These are phyloP conservation scores for Citrus medica DNA, from an alignment of 345 rosid species.

Conservation along the genomic window DNA sequence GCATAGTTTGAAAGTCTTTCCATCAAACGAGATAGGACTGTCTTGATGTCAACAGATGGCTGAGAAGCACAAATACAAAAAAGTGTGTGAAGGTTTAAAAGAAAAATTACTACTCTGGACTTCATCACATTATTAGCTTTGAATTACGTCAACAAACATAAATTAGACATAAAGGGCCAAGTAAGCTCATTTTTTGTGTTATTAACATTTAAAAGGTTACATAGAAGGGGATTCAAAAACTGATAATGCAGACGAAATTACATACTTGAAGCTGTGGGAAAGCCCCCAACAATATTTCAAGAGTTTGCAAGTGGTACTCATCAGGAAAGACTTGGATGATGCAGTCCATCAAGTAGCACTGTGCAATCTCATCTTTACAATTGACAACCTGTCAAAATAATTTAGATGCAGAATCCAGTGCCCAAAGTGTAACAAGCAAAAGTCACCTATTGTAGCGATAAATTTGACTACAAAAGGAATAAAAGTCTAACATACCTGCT, in stretches of 20 bases:
- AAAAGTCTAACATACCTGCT: conserved; percentile 61
- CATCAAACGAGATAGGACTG: conserved; percentile 93
- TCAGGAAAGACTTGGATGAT: conserved; percentile 99
- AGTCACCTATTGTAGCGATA: conserved; percentile 8
- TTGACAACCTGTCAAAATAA: conserved; percentile 74
- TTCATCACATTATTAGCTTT: background rate
- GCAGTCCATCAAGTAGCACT: conserved; percentile 95
- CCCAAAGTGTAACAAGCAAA: conserved; percentile 8
- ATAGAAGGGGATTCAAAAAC: background rate
- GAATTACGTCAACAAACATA: background rate
- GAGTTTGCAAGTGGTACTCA: conserved; percentile 98
- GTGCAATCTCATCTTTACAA: conserved; percentile 97
- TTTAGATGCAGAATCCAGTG: conserved; percentile 9
- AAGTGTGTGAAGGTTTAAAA: conserved; percentile 5
- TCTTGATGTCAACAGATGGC: conserved; percentile 97
- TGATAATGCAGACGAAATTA: background rate
- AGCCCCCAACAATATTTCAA: conserved; percentile 86
- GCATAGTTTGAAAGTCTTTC: conserved; percentile 98
- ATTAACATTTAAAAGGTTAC: background rate
- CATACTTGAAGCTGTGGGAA: conserved; percentile 97
- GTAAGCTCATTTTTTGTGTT: background rate
- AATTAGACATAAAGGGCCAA: background rate
- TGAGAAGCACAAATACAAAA: conserved; percentile 35
- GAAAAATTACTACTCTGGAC: background rate
- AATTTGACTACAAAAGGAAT: background rate